Evolutionary conservation across 768 basidiomycete species (phyloP).

Genomic region (Mycena olivaceomarginata): DNA sequence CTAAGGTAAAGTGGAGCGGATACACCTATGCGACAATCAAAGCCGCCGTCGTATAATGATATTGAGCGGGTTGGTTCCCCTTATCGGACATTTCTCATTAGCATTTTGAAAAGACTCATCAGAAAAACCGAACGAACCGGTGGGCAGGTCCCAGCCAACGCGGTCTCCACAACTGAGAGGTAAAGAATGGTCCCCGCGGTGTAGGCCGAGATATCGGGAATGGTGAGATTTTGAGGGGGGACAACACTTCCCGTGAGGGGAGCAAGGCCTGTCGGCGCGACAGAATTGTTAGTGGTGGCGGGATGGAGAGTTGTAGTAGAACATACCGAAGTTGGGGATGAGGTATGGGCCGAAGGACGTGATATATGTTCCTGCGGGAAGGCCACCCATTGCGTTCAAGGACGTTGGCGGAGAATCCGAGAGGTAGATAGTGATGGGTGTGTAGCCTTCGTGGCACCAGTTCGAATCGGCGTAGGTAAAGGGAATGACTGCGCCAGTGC

Average conservation of each 20-base stretch:
- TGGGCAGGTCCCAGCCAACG: background rate
- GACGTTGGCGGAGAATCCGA: background rate
- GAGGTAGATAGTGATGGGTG: conserved; percentile 23
- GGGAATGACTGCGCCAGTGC: background rate
- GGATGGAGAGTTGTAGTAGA: too few species aligned
- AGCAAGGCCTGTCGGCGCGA: background rate
- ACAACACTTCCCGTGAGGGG: background rate
- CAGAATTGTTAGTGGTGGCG: background rate
- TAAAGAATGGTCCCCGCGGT: background rate
- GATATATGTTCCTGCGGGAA: conserved; percentile 1
- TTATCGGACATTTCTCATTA: background rate
- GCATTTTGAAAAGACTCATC: background rate
- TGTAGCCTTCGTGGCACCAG: conserved; percentile 28
- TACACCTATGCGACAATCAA: background rate
- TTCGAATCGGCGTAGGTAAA: conserved; percentile 21
- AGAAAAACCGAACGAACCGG: conserved; percentile 3
- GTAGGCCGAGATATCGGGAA: conserved; percentile 22
- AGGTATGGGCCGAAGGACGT: conserved; percentile 12
- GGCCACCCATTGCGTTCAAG: conserved; percentile 18
- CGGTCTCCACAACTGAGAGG: conserved; percentile 17
- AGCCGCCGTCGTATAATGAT: background rate
- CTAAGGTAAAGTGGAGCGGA: too few species aligned
- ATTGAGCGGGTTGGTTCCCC: background rate
- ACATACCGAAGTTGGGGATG: conserved; percentile 14
- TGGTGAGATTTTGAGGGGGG: conserved; percentile 12